Conservation (phyloP, 1,139 yeast genomes). For the Candida anutae region DNA sequence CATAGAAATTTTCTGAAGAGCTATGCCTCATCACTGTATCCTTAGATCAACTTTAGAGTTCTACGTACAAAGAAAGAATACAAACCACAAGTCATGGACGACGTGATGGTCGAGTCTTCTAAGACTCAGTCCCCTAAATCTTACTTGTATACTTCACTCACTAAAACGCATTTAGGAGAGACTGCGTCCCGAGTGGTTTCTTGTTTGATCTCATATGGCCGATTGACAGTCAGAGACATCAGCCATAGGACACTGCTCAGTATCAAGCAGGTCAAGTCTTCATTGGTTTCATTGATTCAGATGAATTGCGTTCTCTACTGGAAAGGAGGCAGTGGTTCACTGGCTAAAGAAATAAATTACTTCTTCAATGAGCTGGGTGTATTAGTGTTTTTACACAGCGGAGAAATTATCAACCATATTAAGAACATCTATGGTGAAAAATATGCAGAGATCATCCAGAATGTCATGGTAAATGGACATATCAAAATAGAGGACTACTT, state of each 20-base stretch:
- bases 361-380: constrained; percentile 59
- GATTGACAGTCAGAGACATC: constrained; percentile 45
- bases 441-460: constrained; percentile 66
- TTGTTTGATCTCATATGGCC: constrained; percentile 50
- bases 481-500: constrained; percentile 56
- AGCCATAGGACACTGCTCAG: constrained; percentile 33
- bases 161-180: constrained; percentile 55
- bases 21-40: too few relatives aligned
- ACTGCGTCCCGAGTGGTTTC: constrained; percentile 52
- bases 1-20: too few relatives aligned
- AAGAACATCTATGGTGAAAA: constrained; percentile 33
- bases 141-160: constrained; percentile 45
- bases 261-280: constrained; percentile 39
- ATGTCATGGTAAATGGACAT: constrained; percentile 57
- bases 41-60: too few relatives aligned
- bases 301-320: constrained; percentile 53
- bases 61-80: too few relatives aligned
- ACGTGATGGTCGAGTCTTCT: constrained; percentile 14
- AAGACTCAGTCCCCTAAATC: constrained; percentile 56
- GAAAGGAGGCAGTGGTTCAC: constrained; percentile 32
- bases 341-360: constrained; percentile 36
- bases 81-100: constrained; percentile 7
- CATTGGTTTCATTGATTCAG: constrained; percentile 60
- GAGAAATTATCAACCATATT: constrained; percentile 59
- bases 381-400: constrained; percentile 60